phyloP scores from a whole-genome alignment of 108 stramenopile genomes.

The Skeletonema costatum region DNA sequence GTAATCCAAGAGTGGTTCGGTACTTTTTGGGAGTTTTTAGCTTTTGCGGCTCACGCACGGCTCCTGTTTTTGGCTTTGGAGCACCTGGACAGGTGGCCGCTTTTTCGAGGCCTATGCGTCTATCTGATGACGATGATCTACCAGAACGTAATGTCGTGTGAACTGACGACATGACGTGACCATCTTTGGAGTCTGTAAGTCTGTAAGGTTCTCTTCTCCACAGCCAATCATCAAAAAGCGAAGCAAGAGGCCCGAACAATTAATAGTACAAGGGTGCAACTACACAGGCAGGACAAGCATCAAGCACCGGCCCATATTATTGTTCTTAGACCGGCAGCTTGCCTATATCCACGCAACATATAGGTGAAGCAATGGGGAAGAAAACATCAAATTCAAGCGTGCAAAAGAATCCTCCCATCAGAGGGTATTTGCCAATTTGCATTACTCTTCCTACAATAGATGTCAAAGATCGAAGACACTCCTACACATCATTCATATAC shows the following conservation, averaged over 20 bases:
- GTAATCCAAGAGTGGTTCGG: not conserved
- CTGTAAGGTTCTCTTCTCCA: too few relatives aligned
- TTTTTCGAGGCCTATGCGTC: not conserved
- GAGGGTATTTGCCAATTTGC: constrained; percentile 85
- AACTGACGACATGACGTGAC: not conserved
- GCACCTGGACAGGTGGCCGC: not conserved
- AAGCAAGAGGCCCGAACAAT: too few relatives aligned
- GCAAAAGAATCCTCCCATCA: constrained; percentile 52
- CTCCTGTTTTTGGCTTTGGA: not conserved
- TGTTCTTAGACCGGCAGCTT: too few relatives aligned
- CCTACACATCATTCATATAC: constrained; percentile 68
- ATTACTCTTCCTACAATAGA: constrained; percentile 58
- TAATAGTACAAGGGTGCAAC: too few relatives aligned
- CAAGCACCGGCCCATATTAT: too few relatives aligned
- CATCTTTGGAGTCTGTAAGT: not conserved
- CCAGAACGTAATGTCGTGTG: not conserved
- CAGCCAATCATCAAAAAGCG: too few relatives aligned
- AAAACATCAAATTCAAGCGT: constrained; percentile 7
- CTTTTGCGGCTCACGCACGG: not conserved
- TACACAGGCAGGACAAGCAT: too few relatives aligned
- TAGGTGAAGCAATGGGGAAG: not conserved
- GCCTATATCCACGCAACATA: not conserved
- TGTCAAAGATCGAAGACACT: constrained; percentile 19
- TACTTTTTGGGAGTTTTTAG: not conserved
- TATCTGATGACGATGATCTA: not conserved